Evolutionary conservation across 371 early-diverging fungal genomes (phyloP).

Genomic region (Saksenaea vasiformis): DNA sequence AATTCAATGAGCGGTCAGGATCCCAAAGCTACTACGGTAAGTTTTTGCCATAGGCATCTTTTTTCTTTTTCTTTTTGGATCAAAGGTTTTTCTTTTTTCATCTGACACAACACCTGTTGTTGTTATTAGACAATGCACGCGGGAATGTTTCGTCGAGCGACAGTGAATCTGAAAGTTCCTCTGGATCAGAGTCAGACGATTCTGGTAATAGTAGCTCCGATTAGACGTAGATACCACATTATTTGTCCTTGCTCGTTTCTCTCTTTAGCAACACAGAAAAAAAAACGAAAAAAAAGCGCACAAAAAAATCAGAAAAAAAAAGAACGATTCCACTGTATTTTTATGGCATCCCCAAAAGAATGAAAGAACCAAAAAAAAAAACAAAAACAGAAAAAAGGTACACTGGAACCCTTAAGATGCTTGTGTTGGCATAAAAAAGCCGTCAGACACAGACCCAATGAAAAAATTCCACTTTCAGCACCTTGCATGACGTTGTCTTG

Average conservation of each 20-base stretch:
- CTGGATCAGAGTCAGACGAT: slow-evolving; percentile 75
- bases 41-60: no score
- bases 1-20: slow-evolving; percentile 42
- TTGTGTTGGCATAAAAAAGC: not conserved
- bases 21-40: slow-evolving; percentile 21
- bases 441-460: not conserved
- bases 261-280: slow-evolving; percentile 1
- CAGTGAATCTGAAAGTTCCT: slow-evolving; percentile 59
- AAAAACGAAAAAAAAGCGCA: not conserved
- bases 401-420: not conserved
- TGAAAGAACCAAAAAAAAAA: not conserved
- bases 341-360: not conserved
- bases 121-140: not conserved
- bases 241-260: slow-evolving; percentile 18
- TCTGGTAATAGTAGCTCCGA: slow-evolving; percentile 74
- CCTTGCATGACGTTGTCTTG: not conserved
- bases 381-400: not conserved
- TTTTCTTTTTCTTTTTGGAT: slow-evolving; percentile 10
- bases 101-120: not conserved
- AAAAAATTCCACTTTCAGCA: not conserved
- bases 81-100: not conserved
- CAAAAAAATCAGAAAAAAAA: slow-evolving; percentile 6
- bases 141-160: slow-evolving; percentile 49
- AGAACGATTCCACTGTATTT: not conserved
- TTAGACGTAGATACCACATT: slow-evolving; percentile 46